A percentile compares a stretch with the other conserved stretches of the same genome.
These are phyloP conservation scores for Cyberlindnera veronae DNA, from an alignment of 805 yeast genomes.

Conservation along the genomic window DNA sequence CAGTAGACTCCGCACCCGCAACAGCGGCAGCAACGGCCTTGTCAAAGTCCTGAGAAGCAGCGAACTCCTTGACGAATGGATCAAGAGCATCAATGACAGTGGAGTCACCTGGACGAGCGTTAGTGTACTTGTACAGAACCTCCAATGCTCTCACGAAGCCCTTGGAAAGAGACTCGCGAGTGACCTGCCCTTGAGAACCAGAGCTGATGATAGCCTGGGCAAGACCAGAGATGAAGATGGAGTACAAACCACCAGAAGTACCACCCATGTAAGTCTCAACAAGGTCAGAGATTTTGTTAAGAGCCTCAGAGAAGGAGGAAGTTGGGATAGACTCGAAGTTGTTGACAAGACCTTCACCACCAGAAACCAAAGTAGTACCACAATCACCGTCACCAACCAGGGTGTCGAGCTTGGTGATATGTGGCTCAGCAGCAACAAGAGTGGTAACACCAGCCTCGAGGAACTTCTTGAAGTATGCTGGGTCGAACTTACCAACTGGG, in stretches of 20 bases:
- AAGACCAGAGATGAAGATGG: slow-evolving; percentile 78
- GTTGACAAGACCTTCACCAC: slow-evolving; percentile 67
- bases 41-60: slow-evolving; percentile 45
- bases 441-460: slow-evolving; percentile 48
- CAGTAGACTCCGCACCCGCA: slow-evolving; percentile 74
- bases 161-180: slow-evolving; percentile 36
- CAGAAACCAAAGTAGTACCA: slow-evolving; percentile 84
- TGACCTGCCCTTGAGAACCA: slow-evolving; percentile 28
- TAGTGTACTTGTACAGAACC: slow-evolving; percentile 79
- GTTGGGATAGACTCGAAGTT: slow-evolving; percentile 44
- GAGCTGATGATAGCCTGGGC: slow-evolving; percentile 45
- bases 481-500: slow-evolving; percentile 35
- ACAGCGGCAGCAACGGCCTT: slow-evolving; percentile 68
- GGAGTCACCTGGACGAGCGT: slow-evolving; percentile 85
- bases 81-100: slow-evolving; percentile 86
- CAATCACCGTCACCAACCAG: slow-evolving; percentile 97
- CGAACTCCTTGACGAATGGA: slow-evolving; percentile 73
- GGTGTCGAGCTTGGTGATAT: slow-evolving; percentile 80
- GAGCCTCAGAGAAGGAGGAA: slow-evolving; percentile 45
- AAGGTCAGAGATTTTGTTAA: slow-evolving; percentile 72
- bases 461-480: slow-evolving; percentile 31
- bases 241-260: slow-evolving; percentile 90
- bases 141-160: slow-evolving; percentile 58
- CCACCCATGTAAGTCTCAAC: slow-evolving; percentile 97
- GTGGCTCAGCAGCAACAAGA: slow-evolving; percentile 67